Evolutionary conservation across 2,329 filamentous ascomycete genomes (phyloP).

Genomic region (Anthostomella pinea): DNA sequence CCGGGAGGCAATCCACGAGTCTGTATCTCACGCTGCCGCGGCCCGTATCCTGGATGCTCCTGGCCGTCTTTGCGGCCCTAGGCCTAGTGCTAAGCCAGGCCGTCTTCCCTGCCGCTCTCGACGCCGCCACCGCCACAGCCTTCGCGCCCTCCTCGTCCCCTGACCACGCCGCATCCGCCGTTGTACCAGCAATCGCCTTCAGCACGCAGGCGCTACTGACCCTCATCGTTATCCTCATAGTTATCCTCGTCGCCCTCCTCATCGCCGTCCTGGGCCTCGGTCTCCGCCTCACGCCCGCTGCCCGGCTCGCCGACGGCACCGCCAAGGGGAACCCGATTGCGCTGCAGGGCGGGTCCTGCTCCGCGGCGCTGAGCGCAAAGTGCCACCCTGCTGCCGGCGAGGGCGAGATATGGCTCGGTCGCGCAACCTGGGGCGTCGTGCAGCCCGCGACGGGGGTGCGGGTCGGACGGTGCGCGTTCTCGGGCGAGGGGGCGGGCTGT

Average conservation of each 20-base stretch:
- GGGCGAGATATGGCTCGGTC: conserved; percentile 33
- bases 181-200: conserved; percentile 38
- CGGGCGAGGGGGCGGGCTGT: conserved; percentile 30
- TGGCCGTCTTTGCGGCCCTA: conserved; percentile 42
- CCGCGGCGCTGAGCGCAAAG: conserved; percentile 48
- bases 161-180: conserved; percentile 7
- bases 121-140: conserved; percentile 18
- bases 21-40: conserved; percentile 51
- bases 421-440: conserved; percentile 47
- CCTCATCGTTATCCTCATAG: conserved; percentile 39
- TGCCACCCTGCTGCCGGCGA: conserved; percentile 39
- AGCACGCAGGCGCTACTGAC: conserved; percentile 42
- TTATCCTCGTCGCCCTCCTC: conserved; percentile 35
- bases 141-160: conserved; percentile 4
- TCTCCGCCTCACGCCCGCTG: conserved; percentile 37
- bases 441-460: conserved; percentile 36
- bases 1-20: conserved; percentile 44
- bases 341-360: conserved; percentile 46
- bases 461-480: conserved; percentile 45
- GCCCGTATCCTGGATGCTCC: conserved; percentile 42
- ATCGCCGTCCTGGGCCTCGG: conserved; percentile 39
- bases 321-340: conserved; percentile 47
- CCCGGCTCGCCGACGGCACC: conserved; percentile 35
- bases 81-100: conserved; percentile 47
- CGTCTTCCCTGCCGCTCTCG: conserved; percentile 35